These are phyloP conservation scores for Saccharomycopsis oosterbeekiorum DNA, from an alignment of 805 yeast species.

Conservation along the genomic window DNA sequence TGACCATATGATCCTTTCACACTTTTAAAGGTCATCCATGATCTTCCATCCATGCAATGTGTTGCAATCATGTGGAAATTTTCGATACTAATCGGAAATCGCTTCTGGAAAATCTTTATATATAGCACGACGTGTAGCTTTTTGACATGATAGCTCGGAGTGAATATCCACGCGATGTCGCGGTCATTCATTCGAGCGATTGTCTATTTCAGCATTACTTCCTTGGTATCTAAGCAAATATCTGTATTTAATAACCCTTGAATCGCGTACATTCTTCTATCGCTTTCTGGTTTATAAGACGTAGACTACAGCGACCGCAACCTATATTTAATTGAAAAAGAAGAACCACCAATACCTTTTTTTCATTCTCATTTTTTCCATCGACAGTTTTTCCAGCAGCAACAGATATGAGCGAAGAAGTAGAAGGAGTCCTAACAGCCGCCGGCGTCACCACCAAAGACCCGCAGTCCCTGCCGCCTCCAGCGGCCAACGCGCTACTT, in stretches of 20 bases:
- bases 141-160: neutral
- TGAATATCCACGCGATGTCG: neutral
- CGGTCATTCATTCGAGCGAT: neutral
- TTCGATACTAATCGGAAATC: too few species aligned
- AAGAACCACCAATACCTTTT: too few species aligned
- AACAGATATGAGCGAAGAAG: constrained; percentile 9
- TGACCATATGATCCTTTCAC: neutral
- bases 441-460: too few species aligned
- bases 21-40: neutral
- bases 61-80: neutral
- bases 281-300: too few species aligned
- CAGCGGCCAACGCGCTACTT: constrained; percentile 23
- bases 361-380: too few species aligned
- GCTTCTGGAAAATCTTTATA: too few species aligned
- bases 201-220: too few species aligned
- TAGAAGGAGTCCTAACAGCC: constrained; percentile 5
- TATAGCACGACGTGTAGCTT: neutral
- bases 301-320: too few species aligned
- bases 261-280: too few species aligned
- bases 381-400: neutral
- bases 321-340: too few species aligned
- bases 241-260: too few species aligned
- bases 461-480: neutral
- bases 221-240: too few species aligned
- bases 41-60: neutral